Conservation (phyloP, 2,329 filamentous ascomycete genomes). For the Rhynchosporium agropyri region DNA sequence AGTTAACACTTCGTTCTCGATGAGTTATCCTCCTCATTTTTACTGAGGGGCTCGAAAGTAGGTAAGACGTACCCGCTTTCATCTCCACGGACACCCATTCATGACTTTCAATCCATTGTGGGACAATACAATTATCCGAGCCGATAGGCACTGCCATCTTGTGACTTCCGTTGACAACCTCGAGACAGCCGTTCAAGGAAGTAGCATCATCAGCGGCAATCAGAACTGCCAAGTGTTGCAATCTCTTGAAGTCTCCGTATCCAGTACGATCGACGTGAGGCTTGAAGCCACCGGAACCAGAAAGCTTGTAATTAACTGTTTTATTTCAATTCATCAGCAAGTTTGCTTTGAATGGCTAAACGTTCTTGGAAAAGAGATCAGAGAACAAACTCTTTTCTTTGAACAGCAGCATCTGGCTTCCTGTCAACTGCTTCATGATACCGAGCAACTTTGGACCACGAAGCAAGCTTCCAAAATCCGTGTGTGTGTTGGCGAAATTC, state of each 20-base stretch:
- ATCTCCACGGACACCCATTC: constrained; percentile 42
- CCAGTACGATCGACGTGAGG: constrained; percentile 44
- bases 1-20: background rate
- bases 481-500: constrained; percentile 42
- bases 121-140: constrained; percentile 40
- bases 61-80: constrained; percentile 37
- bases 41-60: background rate
- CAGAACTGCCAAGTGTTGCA: constrained; percentile 44
- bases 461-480: constrained; percentile 37
- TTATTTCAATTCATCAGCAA: background rate
- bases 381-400: constrained; percentile 41
- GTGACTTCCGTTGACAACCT: constrained; percentile 43
- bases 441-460: constrained; percentile 37
- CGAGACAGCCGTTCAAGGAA: constrained; percentile 42
- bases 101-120: constrained; percentile 41
- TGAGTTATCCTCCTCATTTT: background rate
- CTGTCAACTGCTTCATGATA: constrained; percentile 40
- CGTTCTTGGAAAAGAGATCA: background rate
- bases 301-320: constrained; percentile 43
- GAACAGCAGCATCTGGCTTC: constrained; percentile 44
- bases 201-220: constrained; percentile 43
- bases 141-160: constrained; percentile 42
- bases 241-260: constrained; percentile 44
- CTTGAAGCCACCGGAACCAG: constrained; percentile 43
- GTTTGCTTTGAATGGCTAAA: background rate